Evolutionary conservation across 306 rosid species (phyloP).

Genomic region (Crotalaria pallida): DNA sequence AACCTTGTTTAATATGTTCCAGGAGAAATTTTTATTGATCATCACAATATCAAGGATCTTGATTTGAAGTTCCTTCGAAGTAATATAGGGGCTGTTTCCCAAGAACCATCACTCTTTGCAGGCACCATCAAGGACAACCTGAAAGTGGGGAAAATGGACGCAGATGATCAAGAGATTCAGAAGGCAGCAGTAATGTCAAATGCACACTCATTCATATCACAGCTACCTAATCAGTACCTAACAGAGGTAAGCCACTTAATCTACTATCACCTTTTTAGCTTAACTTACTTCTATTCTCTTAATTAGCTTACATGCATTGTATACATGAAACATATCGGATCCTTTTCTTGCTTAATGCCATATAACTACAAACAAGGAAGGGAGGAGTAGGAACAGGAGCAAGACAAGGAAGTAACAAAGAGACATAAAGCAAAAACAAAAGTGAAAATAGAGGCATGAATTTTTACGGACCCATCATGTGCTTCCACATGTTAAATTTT

Average conservation of each 20-base stretch:
- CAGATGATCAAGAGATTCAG: conserved; percentile 59
- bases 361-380: not conserved
- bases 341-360: not conserved
- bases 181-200: conserved; percentile 70
- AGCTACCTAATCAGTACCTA: conserved; percentile 66
- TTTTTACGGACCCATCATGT: too few species aligned
- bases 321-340: conserved; percentile 3
- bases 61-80: conserved; percentile 67
- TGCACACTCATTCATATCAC: conserved; percentile 69
- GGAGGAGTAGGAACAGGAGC: not conserved
- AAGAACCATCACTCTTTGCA: conserved; percentile 73
- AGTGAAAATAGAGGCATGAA: not conserved
- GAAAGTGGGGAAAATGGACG: conserved; percentile 67
- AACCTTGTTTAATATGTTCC: conserved; percentile 18
- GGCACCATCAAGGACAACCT: conserved; percentile 72
- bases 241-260: conserved; percentile 55
- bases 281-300: not conserved
- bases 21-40: conserved; percentile 70
- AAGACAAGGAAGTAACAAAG: not conserved
- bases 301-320: not conserved
- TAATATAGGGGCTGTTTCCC: conserved; percentile 71
- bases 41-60: conserved; percentile 57
- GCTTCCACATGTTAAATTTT: too few species aligned
- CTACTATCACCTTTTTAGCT: not conserved
- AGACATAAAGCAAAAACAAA: not conserved